phyloP scores from a whole-genome alignment of 345 rosid species.

The Dipteronia sinensis region DNA sequence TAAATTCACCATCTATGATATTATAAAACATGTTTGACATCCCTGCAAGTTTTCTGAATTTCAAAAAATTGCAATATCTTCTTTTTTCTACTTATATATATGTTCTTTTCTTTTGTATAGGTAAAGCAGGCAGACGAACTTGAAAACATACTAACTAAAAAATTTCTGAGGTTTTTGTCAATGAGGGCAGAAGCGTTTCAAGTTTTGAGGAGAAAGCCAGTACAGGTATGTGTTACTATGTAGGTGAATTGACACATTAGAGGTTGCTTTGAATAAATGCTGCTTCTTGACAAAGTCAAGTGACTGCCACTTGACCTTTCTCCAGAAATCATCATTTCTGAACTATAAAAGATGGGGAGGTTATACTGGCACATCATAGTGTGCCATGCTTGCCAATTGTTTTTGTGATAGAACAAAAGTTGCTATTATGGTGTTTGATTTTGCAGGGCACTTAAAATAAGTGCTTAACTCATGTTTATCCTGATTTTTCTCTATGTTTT shows the following conservation, averaged over 20 bases:
- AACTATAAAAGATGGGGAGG: too few species aligned
- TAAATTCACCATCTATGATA: neutral
- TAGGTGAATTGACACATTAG: slow-evolving; percentile 16
- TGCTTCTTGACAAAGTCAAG: slow-evolving; percentile 18
- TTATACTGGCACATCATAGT: too few species aligned
- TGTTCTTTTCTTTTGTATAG: slow-evolving; percentile 37
- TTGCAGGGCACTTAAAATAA: too few species aligned
- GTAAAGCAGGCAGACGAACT: slow-evolving; percentile 98
- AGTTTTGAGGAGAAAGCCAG: slow-evolving; percentile 93
- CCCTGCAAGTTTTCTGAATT: neutral
- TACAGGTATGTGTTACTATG: slow-evolving; percentile 53
- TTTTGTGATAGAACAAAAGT: too few species aligned
- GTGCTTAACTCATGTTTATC: too few species aligned
- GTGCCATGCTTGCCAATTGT: too few species aligned
- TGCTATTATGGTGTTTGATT: too few species aligned
- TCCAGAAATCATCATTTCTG: slow-evolving; percentile 7
- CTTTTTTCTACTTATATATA: slow-evolving; percentile 3
- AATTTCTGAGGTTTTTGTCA: slow-evolving; percentile 94
- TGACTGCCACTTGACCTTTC: slow-evolving; percentile 1
- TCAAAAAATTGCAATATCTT: slow-evolving; percentile 10
- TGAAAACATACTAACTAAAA: slow-evolving; percentile 88
- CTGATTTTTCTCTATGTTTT: neutral
- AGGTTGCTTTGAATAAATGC: neutral
- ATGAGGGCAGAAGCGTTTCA: slow-evolving; percentile 99
- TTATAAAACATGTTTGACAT: neutral